These are phyloP conservation scores for Russula abietina DNA, from an alignment of 768 basidiomycete genomes.

Conservation along the genomic window DNA sequence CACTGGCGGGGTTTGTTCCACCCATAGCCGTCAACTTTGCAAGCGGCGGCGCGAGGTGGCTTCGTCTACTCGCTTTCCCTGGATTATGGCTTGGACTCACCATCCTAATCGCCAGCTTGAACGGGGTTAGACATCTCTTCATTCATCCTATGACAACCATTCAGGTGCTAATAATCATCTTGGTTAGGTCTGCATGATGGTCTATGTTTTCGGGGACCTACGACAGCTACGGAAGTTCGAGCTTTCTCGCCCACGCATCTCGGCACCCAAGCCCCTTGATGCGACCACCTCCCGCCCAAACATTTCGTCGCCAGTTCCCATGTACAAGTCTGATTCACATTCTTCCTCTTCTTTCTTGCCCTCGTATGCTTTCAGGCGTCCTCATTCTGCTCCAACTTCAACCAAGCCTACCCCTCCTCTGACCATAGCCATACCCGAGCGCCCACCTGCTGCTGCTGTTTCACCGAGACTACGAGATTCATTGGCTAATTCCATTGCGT, in stretches of 20 bases:
- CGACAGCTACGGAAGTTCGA: slow-evolving; percentile 75
- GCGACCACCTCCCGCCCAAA: slow-evolving; percentile 6
- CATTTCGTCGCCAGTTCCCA: slow-evolving; percentile 18
- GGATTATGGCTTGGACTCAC: slow-evolving; percentile 67
- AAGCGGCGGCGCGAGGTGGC: slow-evolving; percentile 45
- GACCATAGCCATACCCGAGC: slow-evolving; percentile 15
- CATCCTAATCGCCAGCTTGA: slow-evolving; percentile 53
- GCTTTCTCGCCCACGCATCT: slow-evolving; percentile 62
- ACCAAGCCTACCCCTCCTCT: not conserved
- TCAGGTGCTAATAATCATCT: not conserved
- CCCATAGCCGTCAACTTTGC: slow-evolving; percentile 41
- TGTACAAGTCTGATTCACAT: slow-evolving; percentile 10
- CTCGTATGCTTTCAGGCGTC: slow-evolving; percentile 8
- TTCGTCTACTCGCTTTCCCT: slow-evolving; percentile 54
- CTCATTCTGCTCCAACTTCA: slow-evolving; percentile 1
- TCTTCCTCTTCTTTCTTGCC: slow-evolving; percentile 21
- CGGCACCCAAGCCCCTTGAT: slow-evolving; percentile 34
- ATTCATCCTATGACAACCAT: not conserved
- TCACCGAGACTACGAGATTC: slow-evolving; percentile 15
- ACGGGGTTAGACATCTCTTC: slow-evolving; percentile 45
- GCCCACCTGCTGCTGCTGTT: not conserved
- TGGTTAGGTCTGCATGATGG: slow-evolving; percentile 53
- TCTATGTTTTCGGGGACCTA: slow-evolving; percentile 75
- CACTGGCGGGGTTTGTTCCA: slow-evolving; percentile 38
- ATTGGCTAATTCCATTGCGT: slow-evolving; percentile 13